Conservation (phyloP, 768 basidiomycete genomes). For the Pisolithus tinctorius region DNA sequence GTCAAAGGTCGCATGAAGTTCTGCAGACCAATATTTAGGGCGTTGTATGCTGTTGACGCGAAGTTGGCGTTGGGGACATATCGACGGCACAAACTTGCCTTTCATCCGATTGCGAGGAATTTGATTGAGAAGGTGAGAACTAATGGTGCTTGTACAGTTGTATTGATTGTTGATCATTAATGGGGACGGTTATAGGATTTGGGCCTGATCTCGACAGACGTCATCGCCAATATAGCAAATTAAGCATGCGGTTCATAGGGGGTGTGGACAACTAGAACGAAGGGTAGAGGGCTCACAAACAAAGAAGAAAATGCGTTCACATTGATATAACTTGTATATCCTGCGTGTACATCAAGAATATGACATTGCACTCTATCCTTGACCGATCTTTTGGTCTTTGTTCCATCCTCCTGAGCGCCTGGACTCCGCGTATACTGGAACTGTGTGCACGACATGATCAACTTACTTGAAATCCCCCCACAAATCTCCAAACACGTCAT, state of each 20-base stretch:
- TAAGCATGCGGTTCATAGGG: no score
- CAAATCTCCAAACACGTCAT: conserved; percentile 76
- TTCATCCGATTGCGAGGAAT: conserved; percentile 73
- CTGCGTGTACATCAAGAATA: no score
- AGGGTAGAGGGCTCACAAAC: no score
- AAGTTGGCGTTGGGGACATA: conserved; percentile 48
- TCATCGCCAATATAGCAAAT: no score
- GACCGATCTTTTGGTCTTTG: no score
- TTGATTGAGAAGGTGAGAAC: conserved; percentile 66
- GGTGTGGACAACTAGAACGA: no score
- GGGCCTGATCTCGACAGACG: neutral
- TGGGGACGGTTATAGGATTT: conserved; percentile 5
- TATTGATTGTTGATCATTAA: neutral
- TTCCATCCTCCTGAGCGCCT: neutral
- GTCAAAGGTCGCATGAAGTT: conserved; percentile 84
- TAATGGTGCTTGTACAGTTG: neutral
- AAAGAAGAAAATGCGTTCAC: no score
- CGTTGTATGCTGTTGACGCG: conserved; percentile 45
- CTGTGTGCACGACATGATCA: neutral
- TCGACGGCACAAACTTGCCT: conserved; percentile 38
- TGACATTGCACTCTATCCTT: no score
- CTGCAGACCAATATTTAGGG: conserved; percentile 63
- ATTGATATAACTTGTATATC: no score
- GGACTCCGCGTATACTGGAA: neutral
- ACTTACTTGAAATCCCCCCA: conserved; percentile 77